phyloP scores from a whole-genome alignment of 139 green algal species.

The Diplosphaera chodatii region DNA sequence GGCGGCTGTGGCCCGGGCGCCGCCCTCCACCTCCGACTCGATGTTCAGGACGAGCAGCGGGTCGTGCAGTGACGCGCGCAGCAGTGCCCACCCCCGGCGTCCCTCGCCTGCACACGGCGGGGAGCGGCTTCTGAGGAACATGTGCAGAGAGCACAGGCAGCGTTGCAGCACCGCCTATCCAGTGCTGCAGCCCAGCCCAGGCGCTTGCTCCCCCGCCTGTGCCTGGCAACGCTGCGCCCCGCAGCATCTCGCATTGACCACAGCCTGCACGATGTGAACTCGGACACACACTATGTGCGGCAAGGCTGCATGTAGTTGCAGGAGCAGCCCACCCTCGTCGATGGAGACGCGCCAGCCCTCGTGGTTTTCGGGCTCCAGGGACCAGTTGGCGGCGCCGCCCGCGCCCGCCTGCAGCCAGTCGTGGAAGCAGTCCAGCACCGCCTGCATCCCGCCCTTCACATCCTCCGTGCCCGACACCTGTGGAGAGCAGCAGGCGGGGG shows the following conservation, averaged over 20 bases:
- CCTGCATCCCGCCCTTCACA: conserved; percentile 29
- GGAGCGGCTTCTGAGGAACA: too few species aligned
- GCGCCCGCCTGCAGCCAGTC: conserved; percentile 39
- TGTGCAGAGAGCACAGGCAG: too few species aligned
- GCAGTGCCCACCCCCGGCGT: conserved; percentile 79
- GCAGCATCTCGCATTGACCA: too few species aligned
- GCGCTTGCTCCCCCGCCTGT: too few species aligned
- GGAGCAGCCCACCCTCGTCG: neutral
- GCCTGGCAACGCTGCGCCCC: too few species aligned
- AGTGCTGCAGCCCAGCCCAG: too few species aligned
- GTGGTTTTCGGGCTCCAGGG: conserved; percentile 72
- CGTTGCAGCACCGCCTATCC: too few species aligned
- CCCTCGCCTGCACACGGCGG: conserved; percentile 49
- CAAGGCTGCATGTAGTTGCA: too few species aligned
- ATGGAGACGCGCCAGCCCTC: conserved; percentile 74
- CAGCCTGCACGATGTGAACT: too few species aligned
- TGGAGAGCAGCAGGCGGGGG: too few species aligned
- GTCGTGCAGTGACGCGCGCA: conserved; percentile 85
- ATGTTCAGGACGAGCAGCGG: conserved; percentile 70
- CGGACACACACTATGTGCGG: too few species aligned
- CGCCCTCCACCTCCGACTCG: conserved; percentile 54
- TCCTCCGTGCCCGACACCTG: neutral
- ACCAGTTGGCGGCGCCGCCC: conserved; percentile 40
- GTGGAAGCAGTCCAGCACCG: conserved; percentile 50
- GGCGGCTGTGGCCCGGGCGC: conserved; percentile 19